Conservation (phyloP, 1,284 basidiomycete genomes). For the Malassezia equina region DNA sequence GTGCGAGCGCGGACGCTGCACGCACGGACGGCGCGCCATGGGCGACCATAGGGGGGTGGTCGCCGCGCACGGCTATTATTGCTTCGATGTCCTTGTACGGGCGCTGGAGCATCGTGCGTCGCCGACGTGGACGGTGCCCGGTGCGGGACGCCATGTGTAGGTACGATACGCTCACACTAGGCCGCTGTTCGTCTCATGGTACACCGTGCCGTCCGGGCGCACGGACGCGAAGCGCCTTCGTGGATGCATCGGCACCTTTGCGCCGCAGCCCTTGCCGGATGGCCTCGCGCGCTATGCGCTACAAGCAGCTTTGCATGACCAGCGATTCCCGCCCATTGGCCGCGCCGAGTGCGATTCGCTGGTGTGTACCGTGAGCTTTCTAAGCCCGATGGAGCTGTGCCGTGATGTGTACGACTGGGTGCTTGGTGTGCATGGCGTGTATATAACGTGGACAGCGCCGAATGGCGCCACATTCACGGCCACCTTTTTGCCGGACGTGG, state of each 20-base stretch:
- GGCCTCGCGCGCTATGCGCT: conserved; percentile 82
- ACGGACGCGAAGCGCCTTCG: conserved; percentile 54
- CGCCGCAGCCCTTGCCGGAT: conserved; percentile 62
- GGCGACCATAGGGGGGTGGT: conserved; percentile 14
- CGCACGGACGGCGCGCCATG: not conserved
- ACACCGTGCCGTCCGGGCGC: conserved; percentile 52
- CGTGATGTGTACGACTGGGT: conserved; percentile 81
- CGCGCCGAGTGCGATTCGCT: conserved; percentile 65
- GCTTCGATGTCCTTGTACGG: conserved; percentile 52
- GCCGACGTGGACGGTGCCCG: conserved; percentile 6
- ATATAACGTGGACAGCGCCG: conserved; percentile 71
- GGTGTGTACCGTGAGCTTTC: conserved; percentile 79
- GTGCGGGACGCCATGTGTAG: not conserved
- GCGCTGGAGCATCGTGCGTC: conserved; percentile 32
- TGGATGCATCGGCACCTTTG: conserved; percentile 92
- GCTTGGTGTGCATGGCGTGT: conserved; percentile 80
- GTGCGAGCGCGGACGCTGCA: not conserved
- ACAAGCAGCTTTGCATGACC: conserved; percentile 53
- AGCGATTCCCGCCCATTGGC: conserved; percentile 59
- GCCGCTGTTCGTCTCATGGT: conserved; percentile 95
- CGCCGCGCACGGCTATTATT: conserved; percentile 51
- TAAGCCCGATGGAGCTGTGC: conserved; percentile 83
- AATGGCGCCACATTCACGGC: conserved; percentile 55
- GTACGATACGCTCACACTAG: conserved; percentile 42
- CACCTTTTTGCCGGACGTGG: conserved; percentile 89